Conservation (phyloP, 306 rosid genomes). For the Castanea mollissima region DNA sequence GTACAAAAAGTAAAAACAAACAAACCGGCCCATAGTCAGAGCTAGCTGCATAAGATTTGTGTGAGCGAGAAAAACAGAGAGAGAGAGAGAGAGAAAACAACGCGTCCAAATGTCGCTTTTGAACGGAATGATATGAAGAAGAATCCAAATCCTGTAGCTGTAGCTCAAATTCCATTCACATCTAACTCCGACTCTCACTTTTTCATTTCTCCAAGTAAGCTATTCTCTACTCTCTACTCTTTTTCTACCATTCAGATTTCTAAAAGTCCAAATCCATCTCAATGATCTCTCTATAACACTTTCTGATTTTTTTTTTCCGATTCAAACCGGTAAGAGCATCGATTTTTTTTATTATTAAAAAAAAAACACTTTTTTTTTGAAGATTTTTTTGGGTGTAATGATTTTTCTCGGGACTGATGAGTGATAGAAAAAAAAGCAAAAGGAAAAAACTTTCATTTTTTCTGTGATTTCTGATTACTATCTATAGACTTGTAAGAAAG, state of each 20-base stretch:
- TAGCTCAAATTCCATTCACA: background rate
- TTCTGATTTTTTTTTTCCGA: too few species aligned
- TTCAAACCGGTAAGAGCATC: too few species aligned
- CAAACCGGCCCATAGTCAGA: background rate
- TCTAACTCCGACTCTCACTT: background rate
- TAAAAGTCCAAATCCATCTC: background rate
- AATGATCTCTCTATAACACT: too few species aligned
- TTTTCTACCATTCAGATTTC: background rate
- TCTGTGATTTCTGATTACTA: background rate
- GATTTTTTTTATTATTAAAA: background rate
- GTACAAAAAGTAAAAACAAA: background rate
- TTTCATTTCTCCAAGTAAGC: background rate
- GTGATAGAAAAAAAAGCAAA: background rate
- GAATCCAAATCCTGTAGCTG: background rate
- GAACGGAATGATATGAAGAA: background rate
- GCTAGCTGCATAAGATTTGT: background rate
- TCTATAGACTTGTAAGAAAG: too few species aligned
- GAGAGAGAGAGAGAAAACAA: too few species aligned
- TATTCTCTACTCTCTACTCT: background rate
- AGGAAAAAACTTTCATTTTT: background rate
- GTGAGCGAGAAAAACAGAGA: background rate
- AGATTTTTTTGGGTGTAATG: background rate
- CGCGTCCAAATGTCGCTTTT: background rate
- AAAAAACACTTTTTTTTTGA: background rate
- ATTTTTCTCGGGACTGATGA: background rate